Evolutionary conservation across 1,284 basidiomycete genomes (phyloP).

Genomic region (Erythrobasidium hasegawianum): DNA sequence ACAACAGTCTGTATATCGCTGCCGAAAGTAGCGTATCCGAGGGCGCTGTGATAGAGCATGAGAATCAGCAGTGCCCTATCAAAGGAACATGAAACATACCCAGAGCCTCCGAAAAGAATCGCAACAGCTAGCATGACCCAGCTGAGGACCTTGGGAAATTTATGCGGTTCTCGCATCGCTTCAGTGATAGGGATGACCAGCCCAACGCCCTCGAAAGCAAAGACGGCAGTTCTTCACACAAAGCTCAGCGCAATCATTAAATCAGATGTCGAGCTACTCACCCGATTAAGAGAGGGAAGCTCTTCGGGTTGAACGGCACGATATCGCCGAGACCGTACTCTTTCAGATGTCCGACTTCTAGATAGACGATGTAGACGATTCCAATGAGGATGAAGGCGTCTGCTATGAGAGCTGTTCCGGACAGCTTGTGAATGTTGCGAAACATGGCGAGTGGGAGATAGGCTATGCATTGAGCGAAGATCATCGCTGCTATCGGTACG

Average conservation of each 20-base stretch:
- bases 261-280: slow-evolving; percentile 54
- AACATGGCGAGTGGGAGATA: slow-evolving; percentile 71
- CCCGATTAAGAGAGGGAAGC: slow-evolving; percentile 91
- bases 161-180: slow-evolving; percentile 83
- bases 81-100: slow-evolving; percentile 57
- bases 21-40: slow-evolving; percentile 50
- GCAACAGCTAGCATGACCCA: slow-evolving; percentile 82
- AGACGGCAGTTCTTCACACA: slow-evolving; percentile 76
- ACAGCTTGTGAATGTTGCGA: slow-evolving; percentile 85
- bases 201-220: slow-evolving; percentile 97
- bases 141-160: slow-evolving; percentile 82
- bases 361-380: slow-evolving; percentile 55
- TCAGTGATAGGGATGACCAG: slow-evolving; percentile 96
- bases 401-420: slow-evolving; percentile 84
- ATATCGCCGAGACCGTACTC: slow-evolving; percentile 74
- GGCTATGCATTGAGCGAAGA: slow-evolving; percentile 74
- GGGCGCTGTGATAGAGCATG: slow-evolving; percentile 16
- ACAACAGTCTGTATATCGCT: slow-evolving; percentile 76
- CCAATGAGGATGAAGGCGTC: slow-evolving; percentile 94
- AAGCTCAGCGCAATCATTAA: background rate
- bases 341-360: slow-evolving; percentile 67
- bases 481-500: slow-evolving; percentile 73
- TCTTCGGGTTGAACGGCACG: slow-evolving; percentile 77
- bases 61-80: slow-evolving; percentile 65
- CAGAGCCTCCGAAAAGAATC: slow-evolving; percentile 85